Base-by-base conservation (phyloP, 768 basidiomycete species). In the Termitomyces bulborhizus region DNA sequence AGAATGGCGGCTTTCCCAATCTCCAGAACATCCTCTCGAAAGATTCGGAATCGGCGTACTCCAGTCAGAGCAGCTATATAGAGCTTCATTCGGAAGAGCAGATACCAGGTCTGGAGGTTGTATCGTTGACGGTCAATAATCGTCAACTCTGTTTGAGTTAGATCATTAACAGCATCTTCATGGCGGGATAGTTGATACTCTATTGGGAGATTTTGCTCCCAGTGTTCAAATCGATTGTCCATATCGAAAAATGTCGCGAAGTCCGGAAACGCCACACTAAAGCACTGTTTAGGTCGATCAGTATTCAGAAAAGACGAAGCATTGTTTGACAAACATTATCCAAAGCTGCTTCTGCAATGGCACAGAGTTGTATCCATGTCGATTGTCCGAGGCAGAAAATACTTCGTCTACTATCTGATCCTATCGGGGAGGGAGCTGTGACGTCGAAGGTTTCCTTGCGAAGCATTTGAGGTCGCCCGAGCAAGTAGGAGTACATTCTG, bases 391-490 rank as follows among this genome's bases (percentile, higher is more conserved):
- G 60, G 41, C 70, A 71, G 60, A 70, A 69, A 7, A 68, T 59
- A 55, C 76, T 73, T 31, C 65, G 68, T 4, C 62, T 62, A 26
- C 69, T 71, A 53, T 71, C 68, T 9, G 60, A 47, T 41, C 69
- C 69, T 40, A 62, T 62, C 1, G n/a, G 21, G 15, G 66, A 62
- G 13, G 73, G 69, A 42, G 64, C 61, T 8, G 68, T 66, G 12
- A 80, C 77, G 56, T 75, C 74, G 27, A 68, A 69, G 6, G 60
- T 65, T 31, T 71, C 67, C 1, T 62, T 64, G 39, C 68, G 69
- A 15, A 76, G 61, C 65, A 78, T 75, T 29, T 72, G 68, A 6
- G 78, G 78, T 27, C 81, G 64, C 8, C 78, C 76, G 6, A 81
- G 68, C 5, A 75, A 63, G 55, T 74, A 71, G 2, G 78, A 77